Evolutionary conservation across 2,329 filamentous ascomycete species (phyloP).

Genomic region (Geoglossum cookeanum): DNA sequence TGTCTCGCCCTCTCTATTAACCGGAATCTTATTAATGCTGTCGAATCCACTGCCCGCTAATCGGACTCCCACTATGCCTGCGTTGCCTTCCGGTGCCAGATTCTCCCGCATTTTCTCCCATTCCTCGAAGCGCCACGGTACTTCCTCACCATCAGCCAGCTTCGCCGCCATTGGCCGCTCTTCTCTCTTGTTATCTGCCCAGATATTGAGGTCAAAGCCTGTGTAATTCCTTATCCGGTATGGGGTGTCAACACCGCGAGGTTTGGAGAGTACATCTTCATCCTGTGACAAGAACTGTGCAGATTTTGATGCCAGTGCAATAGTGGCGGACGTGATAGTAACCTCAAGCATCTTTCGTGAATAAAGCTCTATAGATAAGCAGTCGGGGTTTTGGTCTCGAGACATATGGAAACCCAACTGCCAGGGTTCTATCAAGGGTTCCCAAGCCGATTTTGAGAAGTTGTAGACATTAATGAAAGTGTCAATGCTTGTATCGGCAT

Average conservation of each 20-base stretch:
- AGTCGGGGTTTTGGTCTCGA: constrained; percentile 54
- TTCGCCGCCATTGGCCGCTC: constrained; percentile 54
- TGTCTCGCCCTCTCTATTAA: constrained; percentile 87
- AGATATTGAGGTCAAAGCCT: constrained; percentile 73
- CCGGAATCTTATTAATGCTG: constrained; percentile 64
- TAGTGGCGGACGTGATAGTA: constrained; percentile 81
- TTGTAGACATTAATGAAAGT: constrained; percentile 96
- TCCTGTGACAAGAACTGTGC: constrained; percentile 75
- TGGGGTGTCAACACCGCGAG: constrained; percentile 74
- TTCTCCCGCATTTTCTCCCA: constrained; percentile 93
- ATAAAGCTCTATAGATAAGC: constrained; percentile 64
- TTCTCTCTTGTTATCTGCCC: constrained; percentile 57
- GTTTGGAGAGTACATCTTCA: constrained; percentile 84
- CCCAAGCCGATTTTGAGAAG: constrained; percentile 97
- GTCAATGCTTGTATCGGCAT: constrained; percentile 75
- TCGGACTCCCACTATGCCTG: constrained; percentile 60
- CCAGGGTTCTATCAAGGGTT: constrained; percentile 92
- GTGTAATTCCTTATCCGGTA: constrained; percentile 93
- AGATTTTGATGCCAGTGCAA: constrained; percentile 82
- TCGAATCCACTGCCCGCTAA: constrained; percentile 93
- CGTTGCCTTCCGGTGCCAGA: constrained; percentile 62
- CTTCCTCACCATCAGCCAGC: constrained; percentile 74
- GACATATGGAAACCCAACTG: constrained; percentile 79
- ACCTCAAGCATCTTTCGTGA: constrained; percentile 85
- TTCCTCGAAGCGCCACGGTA: constrained; percentile 91